phyloP scores from a whole-genome alignment of 345 rosid genomes.

The Boechera stricta region DNA sequence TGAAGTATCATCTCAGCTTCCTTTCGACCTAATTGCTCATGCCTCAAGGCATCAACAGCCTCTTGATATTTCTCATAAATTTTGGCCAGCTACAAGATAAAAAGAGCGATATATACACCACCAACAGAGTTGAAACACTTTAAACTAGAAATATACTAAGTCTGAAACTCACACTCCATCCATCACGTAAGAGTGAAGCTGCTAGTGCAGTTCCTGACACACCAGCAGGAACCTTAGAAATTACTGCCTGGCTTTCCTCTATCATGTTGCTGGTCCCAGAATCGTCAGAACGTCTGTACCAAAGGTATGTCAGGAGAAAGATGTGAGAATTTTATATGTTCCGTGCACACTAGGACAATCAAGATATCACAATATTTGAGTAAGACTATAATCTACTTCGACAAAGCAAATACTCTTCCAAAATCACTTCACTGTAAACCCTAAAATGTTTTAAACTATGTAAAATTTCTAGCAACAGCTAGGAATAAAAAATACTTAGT shows the following conservation, averaged over 20 bases:
- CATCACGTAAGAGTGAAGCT: conserved; percentile 95
- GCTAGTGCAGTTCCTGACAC: conserved; percentile 97
- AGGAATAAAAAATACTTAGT: background rate
- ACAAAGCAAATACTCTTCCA: conserved; percentile 19
- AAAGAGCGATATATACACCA: conserved; percentile 17
- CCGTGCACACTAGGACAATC: conserved; percentile 14
- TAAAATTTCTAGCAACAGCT: conserved; percentile 2
- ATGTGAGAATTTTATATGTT: conserved; percentile 14
- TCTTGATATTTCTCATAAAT: conserved; percentile 97
- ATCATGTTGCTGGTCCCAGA: conserved; percentile 49
- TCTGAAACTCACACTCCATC: conserved; percentile 88
- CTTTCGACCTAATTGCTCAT: conserved; percentile 94
- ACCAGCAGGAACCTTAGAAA: conserved; percentile 84
- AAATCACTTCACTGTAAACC: conserved; percentile 22
- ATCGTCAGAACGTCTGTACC: conserved; percentile 50
- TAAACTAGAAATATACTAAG: conserved; percentile 24
- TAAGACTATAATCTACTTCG: conserved; percentile 4
- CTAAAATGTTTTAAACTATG: background rate
- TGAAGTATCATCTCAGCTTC: conserved; percentile 89
- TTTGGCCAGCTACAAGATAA: conserved; percentile 68
- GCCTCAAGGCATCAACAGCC: conserved; percentile 94
- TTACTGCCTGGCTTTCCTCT: conserved; percentile 55
- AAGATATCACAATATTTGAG: conserved; percentile 12
- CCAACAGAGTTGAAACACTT: conserved; percentile 25
- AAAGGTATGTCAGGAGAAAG: conserved; percentile 19